Evolutionary conservation across 805 yeast species (phyloP).

Genomic region (Myxozyma melibiosi): DNA sequence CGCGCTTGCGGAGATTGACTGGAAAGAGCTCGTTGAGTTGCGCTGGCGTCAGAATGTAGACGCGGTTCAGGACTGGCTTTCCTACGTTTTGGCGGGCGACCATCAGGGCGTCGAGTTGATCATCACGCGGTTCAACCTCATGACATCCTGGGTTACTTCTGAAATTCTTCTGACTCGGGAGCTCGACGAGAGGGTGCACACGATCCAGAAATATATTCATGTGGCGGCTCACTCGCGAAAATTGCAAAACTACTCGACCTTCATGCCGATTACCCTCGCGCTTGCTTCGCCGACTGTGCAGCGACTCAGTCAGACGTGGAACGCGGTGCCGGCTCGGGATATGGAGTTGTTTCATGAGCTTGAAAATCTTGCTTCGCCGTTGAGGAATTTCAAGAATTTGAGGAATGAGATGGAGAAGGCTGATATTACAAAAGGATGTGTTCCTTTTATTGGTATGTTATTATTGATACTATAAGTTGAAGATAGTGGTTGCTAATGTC

Average conservation of each 20-base stretch:
- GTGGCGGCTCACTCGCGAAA: conserved; percentile 73
- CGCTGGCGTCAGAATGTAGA: conserved; percentile 68
- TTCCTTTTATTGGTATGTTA: conserved; percentile 71
- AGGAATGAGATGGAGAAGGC: conserved; percentile 64
- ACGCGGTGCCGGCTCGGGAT: conserved; percentile 70
- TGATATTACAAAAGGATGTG: conserved; percentile 69
- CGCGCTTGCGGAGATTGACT: conserved; percentile 79
- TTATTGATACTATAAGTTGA: neutral
- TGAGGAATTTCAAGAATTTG: conserved; percentile 68
- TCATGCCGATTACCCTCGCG: conserved; percentile 85
- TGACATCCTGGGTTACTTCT: conserved; percentile 89
- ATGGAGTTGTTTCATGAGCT: conserved; percentile 64
- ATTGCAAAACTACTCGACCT: conserved; percentile 80
- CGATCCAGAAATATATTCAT: conserved; percentile 85
- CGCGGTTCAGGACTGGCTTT: conserved; percentile 83
- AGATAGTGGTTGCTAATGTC: neutral
- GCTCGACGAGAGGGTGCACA: conserved; percentile 60
- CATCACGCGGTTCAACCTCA: conserved; percentile 78
- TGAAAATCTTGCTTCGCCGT: conserved; percentile 72
- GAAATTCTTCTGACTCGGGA: conserved; percentile 74
- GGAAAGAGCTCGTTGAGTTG: conserved; percentile 83
- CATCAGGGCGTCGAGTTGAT: conserved; percentile 78
- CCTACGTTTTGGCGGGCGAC: conserved; percentile 59
- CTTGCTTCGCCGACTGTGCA: conserved; percentile 66
- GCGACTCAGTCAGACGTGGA: conserved; percentile 71